Evolutionary conservation across 2,329 filamentous ascomycete genomes (phyloP).

Genomic region (Aspergillus ochraceus): DNA sequence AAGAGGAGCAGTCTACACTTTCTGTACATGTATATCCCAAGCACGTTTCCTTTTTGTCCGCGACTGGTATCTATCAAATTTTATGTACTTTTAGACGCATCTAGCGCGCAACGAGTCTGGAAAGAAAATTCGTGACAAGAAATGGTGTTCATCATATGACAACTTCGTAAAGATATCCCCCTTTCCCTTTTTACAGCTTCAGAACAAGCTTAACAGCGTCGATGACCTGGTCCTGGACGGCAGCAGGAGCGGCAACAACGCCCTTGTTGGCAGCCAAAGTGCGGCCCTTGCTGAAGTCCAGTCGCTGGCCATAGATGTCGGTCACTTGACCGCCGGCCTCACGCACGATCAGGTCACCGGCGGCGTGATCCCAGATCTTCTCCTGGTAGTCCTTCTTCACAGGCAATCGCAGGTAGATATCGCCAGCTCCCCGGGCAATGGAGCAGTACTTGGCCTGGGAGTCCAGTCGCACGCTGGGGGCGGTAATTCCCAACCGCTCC

Average conservation of each 20-base stretch:
- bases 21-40: slow-evolving; percentile 31
- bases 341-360: slow-evolving; percentile 88
- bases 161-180: background rate
- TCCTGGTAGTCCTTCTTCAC: slow-evolving; percentile 87
- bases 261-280: slow-evolving; percentile 91
- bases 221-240: slow-evolving; percentile 74
- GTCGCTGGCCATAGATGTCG: slow-evolving; percentile 77
- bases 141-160: slow-evolving; percentile 13
- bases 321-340: slow-evolving; percentile 93
- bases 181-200: slow-evolving; percentile 42
- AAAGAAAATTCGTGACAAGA: slow-evolving; percentile 12
- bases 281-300: slow-evolving; percentile 84
- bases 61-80: slow-evolving; percentile 31
- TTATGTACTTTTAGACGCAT: slow-evolving; percentile 36
- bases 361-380: slow-evolving; percentile 99
- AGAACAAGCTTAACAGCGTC: slow-evolving; percentile 80
- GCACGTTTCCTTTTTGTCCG: slow-evolving; percentile 22
- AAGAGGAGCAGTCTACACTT: slow-evolving; percentile 22
- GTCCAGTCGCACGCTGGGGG: slow-evolving; percentile 91
- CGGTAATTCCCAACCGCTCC: slow-evolving; percentile 79
- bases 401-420: slow-evolving; percentile 89
- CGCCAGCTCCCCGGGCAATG: slow-evolving; percentile 88
- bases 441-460: slow-evolving; percentile 97
- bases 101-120: slow-evolving; percentile 20
- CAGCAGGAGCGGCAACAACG: slow-evolving; percentile 80